These are phyloP conservation scores for Aspergillus bombycis DNA, from an alignment of 2,329 filamentous ascomycete genomes.

Conservation along the genomic window DNA sequence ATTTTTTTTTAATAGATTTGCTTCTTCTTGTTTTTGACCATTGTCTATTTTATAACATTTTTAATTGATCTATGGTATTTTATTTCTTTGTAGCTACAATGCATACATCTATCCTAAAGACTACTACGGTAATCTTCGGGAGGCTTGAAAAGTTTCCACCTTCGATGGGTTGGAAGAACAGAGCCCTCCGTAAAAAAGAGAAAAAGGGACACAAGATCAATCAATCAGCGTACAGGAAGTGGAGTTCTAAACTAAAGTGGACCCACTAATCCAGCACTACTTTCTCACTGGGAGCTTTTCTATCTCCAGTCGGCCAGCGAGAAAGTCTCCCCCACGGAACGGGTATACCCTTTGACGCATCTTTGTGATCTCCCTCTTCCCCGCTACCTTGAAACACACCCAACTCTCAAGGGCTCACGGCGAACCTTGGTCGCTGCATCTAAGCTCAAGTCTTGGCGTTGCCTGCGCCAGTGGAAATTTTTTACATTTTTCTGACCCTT, in stretches of 20 bases:
- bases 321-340: conserved; percentile 28
- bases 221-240: conserved; percentile 14
- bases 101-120: not conserved
- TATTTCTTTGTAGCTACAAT: not conserved
- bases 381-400: conserved; percentile 38
- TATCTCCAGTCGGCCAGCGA: conserved; percentile 15
- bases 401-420: conserved; percentile 24
- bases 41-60: not conserved
- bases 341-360: conserved; percentile 39
- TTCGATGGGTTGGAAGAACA: not conserved
- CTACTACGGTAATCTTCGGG: not conserved
- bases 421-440: conserved; percentile 37
- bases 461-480: conserved; percentile 15
- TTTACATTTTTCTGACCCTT: conserved; percentile 6
- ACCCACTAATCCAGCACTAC: conserved; percentile 8
- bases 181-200: conserved; percentile 3
- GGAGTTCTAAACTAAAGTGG: conserved; percentile 4
- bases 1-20: not conserved
- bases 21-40: not conserved
- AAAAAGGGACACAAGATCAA: conserved; percentile 8
- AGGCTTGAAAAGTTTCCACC: not conserved
- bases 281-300: conserved; percentile 17
- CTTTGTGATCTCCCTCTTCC: conserved; percentile 34
- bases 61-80: not conserved
- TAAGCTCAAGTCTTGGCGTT: conserved; percentile 34